phyloP scores from a whole-genome alignment of 495 filamentous ascomycete species.

The Penicillium steckii region DNA sequence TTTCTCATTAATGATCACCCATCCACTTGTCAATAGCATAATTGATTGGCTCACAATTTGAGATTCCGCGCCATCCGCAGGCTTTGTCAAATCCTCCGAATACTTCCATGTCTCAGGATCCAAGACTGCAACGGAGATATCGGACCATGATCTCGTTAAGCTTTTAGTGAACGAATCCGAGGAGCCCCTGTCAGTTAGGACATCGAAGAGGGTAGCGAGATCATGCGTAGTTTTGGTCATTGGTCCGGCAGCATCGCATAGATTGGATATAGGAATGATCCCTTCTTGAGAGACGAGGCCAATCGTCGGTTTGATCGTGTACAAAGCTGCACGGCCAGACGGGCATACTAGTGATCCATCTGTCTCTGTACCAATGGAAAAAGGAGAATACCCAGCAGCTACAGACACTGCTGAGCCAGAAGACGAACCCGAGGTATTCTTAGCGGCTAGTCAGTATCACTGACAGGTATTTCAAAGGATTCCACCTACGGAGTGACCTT shows the following conservation, averaged over 20 bases:
- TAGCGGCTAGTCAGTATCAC: too few species aligned
- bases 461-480: too few species aligned
- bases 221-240: conserved; percentile 33
- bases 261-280: conserved; percentile 27
- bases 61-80: conserved; percentile 1
- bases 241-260: conserved; percentile 31
- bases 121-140: conserved; percentile 11
- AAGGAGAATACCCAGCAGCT: conserved; percentile 42
- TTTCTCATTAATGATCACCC: background rate
- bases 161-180: conserved; percentile 5
- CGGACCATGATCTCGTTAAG: conserved; percentile 10
- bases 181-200: conserved; percentile 1
- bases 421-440: conserved; percentile 47
- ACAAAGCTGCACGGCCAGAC: conserved; percentile 40
- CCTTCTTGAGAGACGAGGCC: conserved; percentile 27
- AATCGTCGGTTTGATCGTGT: conserved; percentile 37
- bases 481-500: conserved; percentile 32
- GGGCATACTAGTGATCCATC: conserved; percentile 43
- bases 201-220: conserved; percentile 23
- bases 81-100: background rate
- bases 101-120: conserved; percentile 7
- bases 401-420: conserved; percentile 47
- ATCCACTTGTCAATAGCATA: background rate
- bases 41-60: conserved; percentile 5
- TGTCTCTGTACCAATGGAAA: conserved; percentile 48